Evolutionary conservation across 352 stramenopile species (phyloP), one percentile per base, ranked within the genome.

Genomic region (Phytophthora boehmeriae): DNA sequence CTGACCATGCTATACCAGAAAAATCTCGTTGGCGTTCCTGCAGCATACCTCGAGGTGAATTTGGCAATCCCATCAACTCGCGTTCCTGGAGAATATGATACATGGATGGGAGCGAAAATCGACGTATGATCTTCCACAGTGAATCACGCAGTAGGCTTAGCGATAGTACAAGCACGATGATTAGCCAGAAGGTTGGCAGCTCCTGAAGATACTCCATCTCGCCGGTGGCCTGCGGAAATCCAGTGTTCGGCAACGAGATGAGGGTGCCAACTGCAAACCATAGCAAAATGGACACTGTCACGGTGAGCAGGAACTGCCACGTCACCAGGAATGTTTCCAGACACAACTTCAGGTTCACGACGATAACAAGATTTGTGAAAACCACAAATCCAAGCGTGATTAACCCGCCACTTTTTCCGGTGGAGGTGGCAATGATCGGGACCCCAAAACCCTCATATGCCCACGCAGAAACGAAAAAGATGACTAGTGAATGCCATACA

Each of bases 61-160:
- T 91, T 3, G 74, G 72, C 27, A 91, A 63, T 9, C 64, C 71
- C 47, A 93, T 70, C 49, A 80, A 73, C 38, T 93, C 84, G 1
- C 84, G 84, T 45, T 93, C 84, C 45, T 93, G 84, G 2, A 93
- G 45, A 49, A 93, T 93, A 46, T 93, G 84, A 42, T 93, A 91
- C 36, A 82, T 81, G 11, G 81, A 89, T 4, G 84, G 84, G 10
- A 80, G 80, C 22, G 63, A 71, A 44, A 90, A 63, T 5, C 84
- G 84, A 14, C 81, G 81, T 35, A 93, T 44, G 46, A 89, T 68
- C 56, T 93, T 93, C 84, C 84, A 93, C 10, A 93, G 63, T 28
- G 71, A 36, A 43, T 93, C 84, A 28, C 84, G 77, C n/a, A 93
- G 46, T 25, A 93, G 50, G 38, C 73, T 89, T 19, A 93, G 42